A percentile compares a stretch with the other conserved stretches of the same genome.
Conservation (phyloP, 2,329 filamentous ascomycete genomes). For the Rhexocercosporidium sp. region DNA sequence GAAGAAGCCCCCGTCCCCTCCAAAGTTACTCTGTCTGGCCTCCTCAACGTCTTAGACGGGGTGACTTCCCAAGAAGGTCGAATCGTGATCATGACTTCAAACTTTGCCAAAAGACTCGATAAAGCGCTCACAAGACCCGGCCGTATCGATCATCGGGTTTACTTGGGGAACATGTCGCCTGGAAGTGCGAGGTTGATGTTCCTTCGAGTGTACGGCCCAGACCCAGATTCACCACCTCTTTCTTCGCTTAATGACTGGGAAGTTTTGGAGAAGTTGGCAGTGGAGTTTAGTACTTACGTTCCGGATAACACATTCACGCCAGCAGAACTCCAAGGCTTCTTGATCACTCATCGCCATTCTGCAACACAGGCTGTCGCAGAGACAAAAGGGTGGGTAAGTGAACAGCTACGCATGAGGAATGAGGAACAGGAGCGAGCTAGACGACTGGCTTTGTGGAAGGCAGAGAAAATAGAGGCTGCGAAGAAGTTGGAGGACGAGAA, state of each 20-base stretch:
- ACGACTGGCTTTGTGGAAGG: conserved; percentile 18
- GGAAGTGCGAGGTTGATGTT: conserved; percentile 54
- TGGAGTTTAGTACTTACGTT: conserved; percentile 59
- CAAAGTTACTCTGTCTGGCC: conserved; percentile 78
- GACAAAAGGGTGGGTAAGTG: conserved; percentile 93
- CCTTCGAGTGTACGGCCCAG: conserved; percentile 51
- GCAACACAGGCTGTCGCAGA: conserved; percentile 80
- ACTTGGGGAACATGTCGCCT: conserved; percentile 75
- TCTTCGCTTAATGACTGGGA: conserved; percentile 29
- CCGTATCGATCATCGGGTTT: conserved; percentile 93
- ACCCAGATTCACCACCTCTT: conserved; percentile 20
- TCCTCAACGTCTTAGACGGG: conserved; percentile 84
- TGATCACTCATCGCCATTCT: conserved; percentile 48
- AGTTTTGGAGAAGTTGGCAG: conserved; percentile 52
- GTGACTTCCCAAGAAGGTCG: conserved; percentile 91
- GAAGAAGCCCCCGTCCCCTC: conserved; percentile 51
- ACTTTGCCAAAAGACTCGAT: conserved; percentile 83
- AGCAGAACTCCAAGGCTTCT: conserved; percentile 55
- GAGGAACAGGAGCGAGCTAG: conserved; percentile 51
- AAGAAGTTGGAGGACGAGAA: conserved; percentile 4
- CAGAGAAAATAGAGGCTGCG: conserved; percentile 23
- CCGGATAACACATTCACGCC: conserved; percentile 53
- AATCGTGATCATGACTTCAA: conserved; percentile 91
- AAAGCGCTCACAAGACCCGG: conserved; percentile 86
- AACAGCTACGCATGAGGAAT: conserved; percentile 72